These are phyloP conservation scores for Wickerhamiella spandovensis DNA, from an alignment of 805 yeast genomes.

Conservation along the genomic window DNA sequence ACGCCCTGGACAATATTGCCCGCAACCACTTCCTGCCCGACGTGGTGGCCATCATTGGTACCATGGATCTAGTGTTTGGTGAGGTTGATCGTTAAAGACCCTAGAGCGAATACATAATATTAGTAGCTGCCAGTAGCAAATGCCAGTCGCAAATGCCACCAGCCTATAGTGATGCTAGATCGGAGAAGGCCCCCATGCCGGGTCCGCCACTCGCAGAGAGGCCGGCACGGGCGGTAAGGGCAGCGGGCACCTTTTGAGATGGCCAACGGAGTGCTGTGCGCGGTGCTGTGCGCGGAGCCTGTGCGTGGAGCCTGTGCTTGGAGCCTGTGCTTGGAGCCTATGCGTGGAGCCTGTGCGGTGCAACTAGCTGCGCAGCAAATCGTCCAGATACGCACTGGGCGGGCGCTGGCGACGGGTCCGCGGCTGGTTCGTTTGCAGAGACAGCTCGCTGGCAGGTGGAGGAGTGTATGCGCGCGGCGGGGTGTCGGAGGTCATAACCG, in stretches of 20 bases:
- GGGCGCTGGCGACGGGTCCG: constrained; percentile 19
- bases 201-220: too few species aligned
- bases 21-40: constrained; percentile 83
- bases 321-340: too few species aligned
- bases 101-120: neutral
- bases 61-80: constrained; percentile 90
- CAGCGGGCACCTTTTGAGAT: too few species aligned
- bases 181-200: too few species aligned
- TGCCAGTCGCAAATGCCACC: too few species aligned
- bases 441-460: neutral
- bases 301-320: too few species aligned
- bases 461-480: neutral
- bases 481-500: neutral
- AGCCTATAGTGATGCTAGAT: too few species aligned
- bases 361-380: constrained; percentile 17
- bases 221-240: too few species aligned
- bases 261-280: too few species aligned
- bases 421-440: neutral
- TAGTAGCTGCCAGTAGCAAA: neutral
- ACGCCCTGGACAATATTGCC: constrained; percentile 75
- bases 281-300: too few species aligned
- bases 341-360: neutral
- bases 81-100: constrained; percentile 66
- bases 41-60: constrained; percentile 87
- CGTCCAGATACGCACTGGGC: constrained; percentile 28